Evolutionary conservation across 1,284 basidiomycete species (phyloP).

Genomic region (Ganoderma lingzhi): DNA sequence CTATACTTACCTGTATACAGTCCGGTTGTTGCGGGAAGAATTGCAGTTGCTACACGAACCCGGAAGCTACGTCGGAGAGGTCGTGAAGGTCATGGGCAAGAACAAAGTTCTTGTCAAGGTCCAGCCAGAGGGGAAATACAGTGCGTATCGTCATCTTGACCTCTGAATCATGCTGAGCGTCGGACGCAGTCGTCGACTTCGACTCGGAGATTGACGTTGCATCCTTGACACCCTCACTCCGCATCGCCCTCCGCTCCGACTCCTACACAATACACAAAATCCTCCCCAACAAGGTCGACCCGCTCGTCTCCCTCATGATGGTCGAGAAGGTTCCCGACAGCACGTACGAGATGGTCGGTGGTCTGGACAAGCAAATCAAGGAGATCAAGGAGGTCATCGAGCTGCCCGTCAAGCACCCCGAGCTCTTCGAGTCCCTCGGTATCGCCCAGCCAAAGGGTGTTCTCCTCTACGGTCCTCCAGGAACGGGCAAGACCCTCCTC

Average conservation of each 20-base stretch:
- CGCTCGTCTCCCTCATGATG: conserved; percentile 98
- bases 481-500: conserved; percentile 95
- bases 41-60: conserved; percentile 96
- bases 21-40: conserved; percentile 91
- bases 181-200: conserved; percentile 87
- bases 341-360: conserved; percentile 99
- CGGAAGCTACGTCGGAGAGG: conserved; percentile 97
- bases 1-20: conserved; percentile 46
- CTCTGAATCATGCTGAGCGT: neutral
- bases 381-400: conserved; percentile 99
- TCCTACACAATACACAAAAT: conserved; percentile 96
- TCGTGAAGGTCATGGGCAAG: conserved; percentile 99
- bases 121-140: conserved; percentile 98
- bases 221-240: conserved; percentile 85
- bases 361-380: conserved; percentile 98
- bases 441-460: conserved; percentile 99
- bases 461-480: conserved; percentile 94
- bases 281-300: conserved; percentile 95
- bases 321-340: conserved; percentile 99
- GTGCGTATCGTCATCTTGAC: conserved; percentile 51
- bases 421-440: conserved; percentile 95
- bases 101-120: conserved; percentile 99
- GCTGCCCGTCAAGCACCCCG: conserved; percentile 97
- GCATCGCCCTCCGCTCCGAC: conserved; percentile 96
- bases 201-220: conserved; percentile 89